Evolutionary conservation across 768 basidiomycete genomes (phyloP).

Genomic region (Suillus subalutaceus): DNA sequence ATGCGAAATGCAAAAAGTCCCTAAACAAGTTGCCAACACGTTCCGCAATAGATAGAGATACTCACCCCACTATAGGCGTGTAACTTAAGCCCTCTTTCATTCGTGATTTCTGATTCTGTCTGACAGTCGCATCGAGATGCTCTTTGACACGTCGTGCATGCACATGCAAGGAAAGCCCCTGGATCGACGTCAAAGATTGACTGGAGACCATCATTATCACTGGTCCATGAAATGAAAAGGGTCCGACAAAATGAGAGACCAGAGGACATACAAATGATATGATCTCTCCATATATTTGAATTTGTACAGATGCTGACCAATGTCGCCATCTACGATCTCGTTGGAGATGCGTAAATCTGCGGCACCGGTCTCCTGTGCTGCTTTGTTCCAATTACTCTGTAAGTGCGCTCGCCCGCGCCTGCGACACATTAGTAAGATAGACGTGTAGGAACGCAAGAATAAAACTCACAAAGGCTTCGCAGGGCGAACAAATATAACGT

Average conservation of each 20-base stretch:
- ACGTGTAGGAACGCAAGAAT: neutral
- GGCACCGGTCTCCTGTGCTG: slow-evolving; percentile 29
- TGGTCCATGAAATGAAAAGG: neutral
- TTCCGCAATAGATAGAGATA: neutral
- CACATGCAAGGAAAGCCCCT: slow-evolving; percentile 46
- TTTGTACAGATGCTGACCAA: slow-evolving; percentile 43
- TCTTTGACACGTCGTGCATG: slow-evolving; percentile 41
- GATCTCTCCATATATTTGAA: slow-evolving; percentile 59
- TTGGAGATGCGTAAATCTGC: slow-evolving; percentile 37
- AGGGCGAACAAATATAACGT: neutral
- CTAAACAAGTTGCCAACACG: slow-evolving; percentile 33
- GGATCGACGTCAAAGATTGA: slow-evolving; percentile 27
- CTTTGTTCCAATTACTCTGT: slow-evolving; percentile 34
- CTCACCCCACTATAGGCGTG: slow-evolving; percentile 51
- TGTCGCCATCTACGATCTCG: slow-evolving; percentile 36
- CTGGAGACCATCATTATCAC: slow-evolving; percentile 20
- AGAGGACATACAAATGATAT: slow-evolving; percentile 49
- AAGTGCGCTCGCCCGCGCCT: slow-evolving; percentile 28
- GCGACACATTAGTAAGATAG: neutral
- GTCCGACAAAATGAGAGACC: slow-evolving; percentile 11
- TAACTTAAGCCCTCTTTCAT: slow-evolving; percentile 28
- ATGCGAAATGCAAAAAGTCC: slow-evolving; percentile 50
- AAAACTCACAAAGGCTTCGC: neutral
- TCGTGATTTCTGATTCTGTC: slow-evolving; percentile 41
- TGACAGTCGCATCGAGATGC: slow-evolving; percentile 52